These are phyloP conservation scores for Chalciporus sphaerocephalus DNA, from an alignment of 768 basidiomycete genomes.

Conservation along the genomic window DNA sequence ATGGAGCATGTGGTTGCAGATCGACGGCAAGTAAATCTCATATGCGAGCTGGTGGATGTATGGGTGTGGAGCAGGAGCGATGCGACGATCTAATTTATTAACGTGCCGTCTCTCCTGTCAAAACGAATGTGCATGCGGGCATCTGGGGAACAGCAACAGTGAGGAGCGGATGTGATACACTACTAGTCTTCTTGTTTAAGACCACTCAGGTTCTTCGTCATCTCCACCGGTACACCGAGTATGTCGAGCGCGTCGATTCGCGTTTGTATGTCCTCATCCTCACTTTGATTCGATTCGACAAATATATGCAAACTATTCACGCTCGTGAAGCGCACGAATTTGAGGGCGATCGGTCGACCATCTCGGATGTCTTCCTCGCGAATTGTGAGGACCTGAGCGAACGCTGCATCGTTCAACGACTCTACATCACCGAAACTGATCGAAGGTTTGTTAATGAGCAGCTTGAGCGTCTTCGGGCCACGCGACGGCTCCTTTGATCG, in stretches of 20 bases:
- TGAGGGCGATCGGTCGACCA: constrained; percentile 46
- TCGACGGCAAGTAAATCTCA: constrained; percentile 56
- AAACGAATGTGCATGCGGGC: not conserved
- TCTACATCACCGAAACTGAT: constrained; percentile 68
- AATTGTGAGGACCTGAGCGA: constrained; percentile 56
- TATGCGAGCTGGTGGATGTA: not conserved
- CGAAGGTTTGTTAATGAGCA: constrained; percentile 55
- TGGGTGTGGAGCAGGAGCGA: not conserved
- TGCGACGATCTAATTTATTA: constrained; percentile 3
- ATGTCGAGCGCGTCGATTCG: constrained; percentile 66
- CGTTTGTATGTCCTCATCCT: constrained; percentile 48
- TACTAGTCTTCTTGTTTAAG: constrained; percentile 32
- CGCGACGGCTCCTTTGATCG: constrained; percentile 36
- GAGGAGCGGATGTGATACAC: not conserved
- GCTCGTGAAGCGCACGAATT: constrained; percentile 65
- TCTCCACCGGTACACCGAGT: constrained; percentile 54
- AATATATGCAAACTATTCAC: constrained; percentile 70
- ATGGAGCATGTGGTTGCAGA: constrained; percentile 87
- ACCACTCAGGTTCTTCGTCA: constrained; percentile 38
- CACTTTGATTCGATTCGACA: constrained; percentile 62
- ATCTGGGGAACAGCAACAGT: not conserved
- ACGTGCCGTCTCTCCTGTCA: not conserved
- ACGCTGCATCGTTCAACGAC: constrained; percentile 43
- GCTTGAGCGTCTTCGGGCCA: constrained; percentile 59
- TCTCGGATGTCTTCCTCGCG: constrained; percentile 43